These are phyloP conservation scores for Sphagnurus paluster DNA, from an alignment of 1,284 basidiomycete genomes.

Conservation along the genomic window DNA sequence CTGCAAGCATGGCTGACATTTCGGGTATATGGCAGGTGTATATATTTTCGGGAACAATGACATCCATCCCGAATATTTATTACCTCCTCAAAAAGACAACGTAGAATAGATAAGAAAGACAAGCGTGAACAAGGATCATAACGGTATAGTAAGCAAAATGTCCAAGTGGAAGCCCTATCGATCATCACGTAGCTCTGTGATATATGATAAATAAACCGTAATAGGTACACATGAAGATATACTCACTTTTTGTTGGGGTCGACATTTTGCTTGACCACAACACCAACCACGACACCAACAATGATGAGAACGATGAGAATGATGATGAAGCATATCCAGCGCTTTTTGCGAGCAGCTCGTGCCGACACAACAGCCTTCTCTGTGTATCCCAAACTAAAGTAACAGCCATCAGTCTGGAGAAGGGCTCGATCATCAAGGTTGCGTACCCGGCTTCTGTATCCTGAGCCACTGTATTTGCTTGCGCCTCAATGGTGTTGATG, in stretches of 20 bases:
- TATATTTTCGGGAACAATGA: constrained; percentile 3
- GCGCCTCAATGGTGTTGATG: constrained; percentile 77
- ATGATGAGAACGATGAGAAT: constrained; percentile 63
- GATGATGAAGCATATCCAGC: constrained; percentile 90
- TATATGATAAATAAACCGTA: not conserved
- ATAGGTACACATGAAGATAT: not conserved
- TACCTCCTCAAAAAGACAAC: constrained; percentile 7
- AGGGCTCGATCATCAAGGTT: constrained; percentile 2
- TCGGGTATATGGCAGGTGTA: constrained; percentile 1
- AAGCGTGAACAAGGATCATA: constrained; percentile 7
- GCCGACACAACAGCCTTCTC: constrained; percentile 88
- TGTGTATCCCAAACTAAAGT: constrained; percentile 70
- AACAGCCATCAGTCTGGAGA: constrained; percentile 11
- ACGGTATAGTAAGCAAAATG: constrained; percentile 11
- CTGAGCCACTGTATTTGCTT: constrained; percentile 71
- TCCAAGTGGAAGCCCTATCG: not conserved
- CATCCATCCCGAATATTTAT: constrained; percentile 6
- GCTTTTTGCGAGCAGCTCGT: constrained; percentile 88
- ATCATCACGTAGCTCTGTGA: constrained; percentile 3
- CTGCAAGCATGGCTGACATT: too few species aligned
- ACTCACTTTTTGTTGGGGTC: constrained; percentile 33
- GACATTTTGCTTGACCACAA: constrained; percentile 46
- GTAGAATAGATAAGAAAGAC: constrained; percentile 10
- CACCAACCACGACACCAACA: constrained; percentile 60
- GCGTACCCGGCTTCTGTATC: constrained; percentile 84